Conservation (phyloP, 495 filamentous ascomycete genomes). For the Xanthoparmelia taractica region DNA sequence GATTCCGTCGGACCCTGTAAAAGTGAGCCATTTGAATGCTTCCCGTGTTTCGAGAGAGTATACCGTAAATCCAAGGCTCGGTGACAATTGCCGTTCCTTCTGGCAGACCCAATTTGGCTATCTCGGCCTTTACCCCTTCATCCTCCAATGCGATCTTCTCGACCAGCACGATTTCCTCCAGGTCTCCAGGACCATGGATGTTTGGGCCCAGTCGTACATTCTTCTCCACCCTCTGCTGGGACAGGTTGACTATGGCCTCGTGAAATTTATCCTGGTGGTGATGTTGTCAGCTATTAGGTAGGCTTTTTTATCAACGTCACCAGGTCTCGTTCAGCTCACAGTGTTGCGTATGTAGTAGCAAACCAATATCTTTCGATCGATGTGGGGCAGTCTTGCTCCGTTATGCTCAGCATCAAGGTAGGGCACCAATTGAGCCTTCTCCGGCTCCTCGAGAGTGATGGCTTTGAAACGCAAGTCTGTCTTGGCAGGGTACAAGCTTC, state of each 20-base stretch:
- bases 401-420: constrained; percentile 46
- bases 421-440: constrained; percentile 49
- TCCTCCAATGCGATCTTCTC: constrained; percentile 52
- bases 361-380: constrained; percentile 49
- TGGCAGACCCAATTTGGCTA: constrained; percentile 58
- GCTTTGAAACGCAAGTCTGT: constrained; percentile 51
- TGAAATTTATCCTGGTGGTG: constrained; percentile 52
- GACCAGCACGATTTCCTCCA: constrained; percentile 50
- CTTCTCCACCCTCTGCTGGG: constrained; percentile 43
- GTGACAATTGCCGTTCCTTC: constrained; percentile 51
- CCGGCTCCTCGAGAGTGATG: constrained; percentile 58
- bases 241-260: constrained; percentile 56
- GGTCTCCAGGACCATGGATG: constrained; percentile 50
- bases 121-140: constrained; percentile 50
- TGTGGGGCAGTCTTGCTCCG: constrained; percentile 27
- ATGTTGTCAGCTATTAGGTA: not conserved
- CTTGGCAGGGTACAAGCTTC: constrained; percentile 22
- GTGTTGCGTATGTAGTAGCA: constrained; percentile 59
- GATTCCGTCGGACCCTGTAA: constrained; percentile 44
- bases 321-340: constrained; percentile 32
- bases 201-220: constrained; percentile 52
- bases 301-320: not conserved
- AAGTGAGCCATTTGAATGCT: not conserved
- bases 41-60: not conserved
- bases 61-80: constrained; percentile 70